Evolutionary conservation across 2,329 filamentous ascomycete species (phyloP), one percentile per base, ranked within the genome.

Genomic region (Xylariaceae sp.): DNA sequence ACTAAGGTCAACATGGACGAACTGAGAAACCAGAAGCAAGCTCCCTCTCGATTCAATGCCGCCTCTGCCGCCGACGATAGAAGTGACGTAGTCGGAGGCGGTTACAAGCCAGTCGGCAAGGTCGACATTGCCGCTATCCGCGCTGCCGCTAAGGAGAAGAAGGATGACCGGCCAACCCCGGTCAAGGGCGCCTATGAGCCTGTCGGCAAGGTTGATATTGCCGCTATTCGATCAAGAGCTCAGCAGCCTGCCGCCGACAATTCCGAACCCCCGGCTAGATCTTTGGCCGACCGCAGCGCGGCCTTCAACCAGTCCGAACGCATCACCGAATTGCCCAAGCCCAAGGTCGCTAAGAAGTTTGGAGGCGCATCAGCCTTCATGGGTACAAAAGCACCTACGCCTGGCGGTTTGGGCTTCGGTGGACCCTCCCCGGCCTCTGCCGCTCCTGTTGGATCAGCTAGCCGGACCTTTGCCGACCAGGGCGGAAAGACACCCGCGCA

Each of bases 401-500:
- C 93, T 11, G 82, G 78, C 37, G 80, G 74, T 0, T 79, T 82
- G 27, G 82, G 82, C 19, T 72, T 88, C 40, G 79, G 77, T 29
- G 70, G 80, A 11, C 83, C 84, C 50, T 67, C 80, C n/a, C 66
- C 76, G 7, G 72, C 81, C 20, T 69, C 82, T 17, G 73, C 79
- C 17, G 60, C 72, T 17, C 82, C 86, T 5, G 76, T 95, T 21
- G 90, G 89, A 21, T 77, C 82, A 54, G 90, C 91, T 29, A 94
- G 89, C 69, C 84, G 89, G 60, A 95, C 90, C 1, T 98, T 97
- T 72, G 93, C 93, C 14, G 91, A 96, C 55, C 76, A 94, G 65
- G 91, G 87, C 52, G 93, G 93, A 51, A 98, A 97, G 74, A 97
- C 93, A 5, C 93, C 93, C 6, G 91, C 93, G 22, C 93, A 98